Evolutionary conservation across 116 monocot genomes (phyloP), one percentile per base, ranked within the genome.

Genomic region (Dioscorea cayenensis): DNA sequence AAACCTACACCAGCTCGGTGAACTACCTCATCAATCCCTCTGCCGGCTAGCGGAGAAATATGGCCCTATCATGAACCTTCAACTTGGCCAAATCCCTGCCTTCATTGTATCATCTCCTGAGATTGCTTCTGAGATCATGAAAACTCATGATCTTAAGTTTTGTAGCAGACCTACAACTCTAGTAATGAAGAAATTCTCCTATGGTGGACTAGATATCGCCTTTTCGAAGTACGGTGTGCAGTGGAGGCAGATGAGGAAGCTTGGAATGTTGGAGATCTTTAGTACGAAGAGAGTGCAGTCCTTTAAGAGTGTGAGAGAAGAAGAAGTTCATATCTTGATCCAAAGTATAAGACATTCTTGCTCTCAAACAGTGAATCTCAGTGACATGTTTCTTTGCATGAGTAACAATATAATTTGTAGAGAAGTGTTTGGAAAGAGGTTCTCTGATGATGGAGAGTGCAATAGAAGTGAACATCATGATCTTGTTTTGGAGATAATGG

Each of bases 1-100:
- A 59, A 58, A 70, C 70, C 59, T 70, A 13, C 38, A 43, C 70
- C 70, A 62, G 14, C 60, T 70, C 32, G 70, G 70, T 10, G 2
- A 4, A 2, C 11, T 36, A 3, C 70, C 70, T 28, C 32, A 70
- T 58, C 27, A 18, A 22, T 59, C 58, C 4, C 59, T 70, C 32
- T 35, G n/a, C 5, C 14, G 7, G 6, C 70, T 70, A 32, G 51
- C 70, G 6, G 14, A 29, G 58, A 59, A 14, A 5, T 20, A 70
- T n/a, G 70, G 70, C 58, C 55, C 70, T 16, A 10, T 70, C 32
- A 58, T 70, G 70, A 6, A 35, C 35, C 59, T 70, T 3, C 29
- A 36, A 3, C 70, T 70, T 2, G 70, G 70, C 17, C n/a, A 32
- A 0, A 8, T 59, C 3, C 29, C 70, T 6, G 20, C 70, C 58